Base-by-base conservation (phyloP, 768 basidiomycete species). In the Termitomyces sp. region DNA sequence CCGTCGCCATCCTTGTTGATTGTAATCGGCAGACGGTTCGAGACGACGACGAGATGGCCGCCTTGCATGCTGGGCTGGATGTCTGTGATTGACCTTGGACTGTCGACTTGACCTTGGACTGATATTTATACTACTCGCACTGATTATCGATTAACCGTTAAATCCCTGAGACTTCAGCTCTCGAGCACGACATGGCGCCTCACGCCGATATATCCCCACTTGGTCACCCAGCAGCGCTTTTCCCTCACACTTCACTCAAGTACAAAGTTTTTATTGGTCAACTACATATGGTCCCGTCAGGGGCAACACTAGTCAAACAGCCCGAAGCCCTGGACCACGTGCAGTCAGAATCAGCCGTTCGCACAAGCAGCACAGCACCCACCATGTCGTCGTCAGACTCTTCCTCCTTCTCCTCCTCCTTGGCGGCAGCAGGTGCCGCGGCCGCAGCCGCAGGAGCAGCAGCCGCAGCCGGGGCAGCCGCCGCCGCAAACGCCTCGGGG, bases 401-500 rank as follows among this genome's bases (percentile, higher is more conserved):
- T 67, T 92, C 89, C 70, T 92, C 84, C 75, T 92, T 85, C 67
- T 92, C 88, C 62, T 84, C 86, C 76, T 91, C 82, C 73, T 89
- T 84, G 56, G 77, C 81, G 28, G 79, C 79, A 13, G 80, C 56
- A 4, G 61, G 56, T 7, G 58, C 61, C 3, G 53, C 58, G 1
- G 35, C 83, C 36, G 79, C 84, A 50, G 81, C 82, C 45, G 83
- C 78, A 51, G 80, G 75, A 33, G 84, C 78, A 45, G 84, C 77
- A 30, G 75, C 80, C 38, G 81, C 83, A 55, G 78, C 79, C 52
- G 91, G 80, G 54, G 87, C 88, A 54, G 87, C 88, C 38, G 89
- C 90, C 59, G 76, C 88, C 56, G 90, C 94, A 67, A 96, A 99
- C n/a, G 95, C 96, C 55, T 97, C 94, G 51, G 97, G 96, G 83